Base-by-base conservation (phyloP, 805 yeast genomes). In the Candida silvatica region DNA sequence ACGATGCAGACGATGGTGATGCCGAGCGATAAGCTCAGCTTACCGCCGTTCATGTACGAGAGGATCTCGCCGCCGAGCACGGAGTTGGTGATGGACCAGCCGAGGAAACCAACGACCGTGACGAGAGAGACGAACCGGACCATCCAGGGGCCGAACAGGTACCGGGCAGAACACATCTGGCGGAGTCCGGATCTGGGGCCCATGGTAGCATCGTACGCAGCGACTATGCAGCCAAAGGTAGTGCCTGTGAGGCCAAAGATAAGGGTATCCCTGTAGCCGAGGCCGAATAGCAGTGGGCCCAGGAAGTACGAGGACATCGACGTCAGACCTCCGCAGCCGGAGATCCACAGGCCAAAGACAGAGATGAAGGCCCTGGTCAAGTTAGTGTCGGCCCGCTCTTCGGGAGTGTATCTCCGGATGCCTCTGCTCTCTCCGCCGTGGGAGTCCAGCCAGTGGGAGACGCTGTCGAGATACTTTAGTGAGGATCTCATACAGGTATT, bases 1-100 rank as follows among this genome's bases (percentile, higher is more conserved):
- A 77, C 54, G 2, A 73, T 56, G 9, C 82, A 73, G 37, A 85
- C 79, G 32, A 86, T 77, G 18, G 80, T 56, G 37, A 86, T 80
- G 4, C 95, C 95, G 15, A 76, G 77, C 50, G 77, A 74, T 26
- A 84, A 49, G 2, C 94, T 85, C 1, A 85, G 68, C 40, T 64
- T 68, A 12, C 73, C 82, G 45, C 76, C 59, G 27, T 86, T 76
- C 16, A 86, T 62, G 28, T 80, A 69, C 6, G 74, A 66, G 32
- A 86, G 56, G 39, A 86, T 79, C 57, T 86, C 87, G 15, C 96
- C 96, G 26, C 94, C 95, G 37, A 84, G 77, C 32, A 85, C 92
- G 45, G 82, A 73, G 52, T 84, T 85, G n/a, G 85, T 87, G 24
- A 86, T 78, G n/a, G 90, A 74, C 95, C 95, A 86, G n/a, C 95